Evolutionary conservation across 2,329 filamentous ascomycete species (phyloP).

Genomic region (Chrysoporthe deuterocubensis): DNA sequence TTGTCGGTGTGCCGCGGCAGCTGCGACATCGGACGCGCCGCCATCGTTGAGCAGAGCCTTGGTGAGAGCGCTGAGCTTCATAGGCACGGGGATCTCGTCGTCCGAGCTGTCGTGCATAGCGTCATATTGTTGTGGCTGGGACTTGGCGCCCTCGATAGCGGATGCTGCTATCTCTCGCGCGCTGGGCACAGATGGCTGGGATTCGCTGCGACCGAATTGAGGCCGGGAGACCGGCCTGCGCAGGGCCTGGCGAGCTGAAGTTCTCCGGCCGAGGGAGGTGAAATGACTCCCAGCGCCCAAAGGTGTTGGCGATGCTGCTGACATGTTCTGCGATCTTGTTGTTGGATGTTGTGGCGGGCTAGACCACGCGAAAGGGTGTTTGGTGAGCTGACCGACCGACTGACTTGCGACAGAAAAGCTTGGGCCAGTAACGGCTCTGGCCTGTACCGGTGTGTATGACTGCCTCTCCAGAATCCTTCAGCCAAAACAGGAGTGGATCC

Average conservation of each 20-base stretch:
- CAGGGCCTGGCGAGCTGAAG: constrained; percentile 60
- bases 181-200: constrained; percentile 42
- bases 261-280: constrained; percentile 52
- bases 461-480: constrained; percentile 21
- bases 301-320: constrained; percentile 60
- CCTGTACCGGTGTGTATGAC: neutral
- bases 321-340: constrained; percentile 44
- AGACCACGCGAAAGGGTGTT: neutral
- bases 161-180: constrained; percentile 26
- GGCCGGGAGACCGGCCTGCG: constrained; percentile 54
- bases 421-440: constrained; percentile 5
- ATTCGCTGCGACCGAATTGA: constrained; percentile 50
- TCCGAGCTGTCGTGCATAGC: constrained; percentile 83
- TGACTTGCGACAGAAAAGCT: constrained; percentile 7
- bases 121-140: constrained; percentile 51
- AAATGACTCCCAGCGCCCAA: constrained; percentile 51
- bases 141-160: constrained; percentile 33
- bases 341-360: neutral
- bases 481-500: constrained; percentile 25
- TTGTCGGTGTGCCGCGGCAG: constrained; percentile 33
- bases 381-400: constrained; percentile 1
- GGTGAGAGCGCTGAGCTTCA: constrained; percentile 92
- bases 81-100: constrained; percentile 87
- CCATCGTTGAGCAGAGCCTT: constrained; percentile 78
- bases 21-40: constrained; percentile 51